Base-by-base conservation (phyloP, 2,329 filamentous ascomycete genomes). In the Colletotrichum endophyticum region DNA sequence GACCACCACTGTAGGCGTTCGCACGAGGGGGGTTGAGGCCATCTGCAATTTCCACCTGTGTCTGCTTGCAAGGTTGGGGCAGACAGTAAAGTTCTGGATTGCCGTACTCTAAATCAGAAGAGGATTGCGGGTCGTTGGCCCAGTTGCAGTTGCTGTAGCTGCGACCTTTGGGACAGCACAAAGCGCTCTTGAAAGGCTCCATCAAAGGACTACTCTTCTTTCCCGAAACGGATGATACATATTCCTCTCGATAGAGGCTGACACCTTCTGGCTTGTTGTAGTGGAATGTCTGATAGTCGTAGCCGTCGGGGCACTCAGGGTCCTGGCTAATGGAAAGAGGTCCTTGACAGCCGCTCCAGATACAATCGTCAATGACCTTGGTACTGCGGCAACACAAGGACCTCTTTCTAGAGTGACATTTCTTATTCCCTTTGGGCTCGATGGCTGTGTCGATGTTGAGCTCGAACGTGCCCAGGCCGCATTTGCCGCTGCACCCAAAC, bases 301-400 rank as follows among this genome's bases (percentile, higher is more conserved):
- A 15, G 59, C 27, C 59, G 27, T 19, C 16, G 30, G 59, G 59
- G 16, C 59, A 63, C 16, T 63, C 16, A 19, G 59, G 59, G 30
- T 63, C 2, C 25, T 63, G 25, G 25, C 8, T 32, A 19, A 2
- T 1, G 30, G 13, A 0, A 22, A 30, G 59, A 30, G 16, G 79
- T 9, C 79, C 80, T 61, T 81, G 70, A 68, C 79, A 81, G 39
- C 70, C 77, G 13, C 67, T 80, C 80, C 80, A 81, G 67, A 72
- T 72, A 61, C 79, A 81, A 25, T 81, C 62, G 6, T 78, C 66
- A 8, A 81, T 32, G 12, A 81, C 28, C 32, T 77, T 62, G 22
- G 79, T 80, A n/a, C 70, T 72, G 61, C 80, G 73, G 72, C 79
- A 82, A 72, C 80, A 82, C 2, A 81, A 73, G 56, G 63, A 30